Conservation (phyloP, 305 asterid genomes). For the Rubia occidens region DNA sequence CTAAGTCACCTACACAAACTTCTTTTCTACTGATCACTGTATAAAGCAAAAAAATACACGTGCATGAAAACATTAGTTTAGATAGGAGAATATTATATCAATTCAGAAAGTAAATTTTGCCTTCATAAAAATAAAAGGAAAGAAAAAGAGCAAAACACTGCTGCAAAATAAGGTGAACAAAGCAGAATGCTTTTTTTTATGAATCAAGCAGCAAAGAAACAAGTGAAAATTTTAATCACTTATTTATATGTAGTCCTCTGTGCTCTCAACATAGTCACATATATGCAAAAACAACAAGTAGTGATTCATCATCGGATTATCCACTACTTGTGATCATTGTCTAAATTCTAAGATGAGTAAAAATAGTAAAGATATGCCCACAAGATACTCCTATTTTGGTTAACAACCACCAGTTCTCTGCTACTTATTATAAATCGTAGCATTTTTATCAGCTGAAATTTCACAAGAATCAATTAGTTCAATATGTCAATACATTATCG, state of each 20-base stretch:
- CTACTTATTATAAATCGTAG: not conserved
- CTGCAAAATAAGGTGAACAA: too few species aligned
- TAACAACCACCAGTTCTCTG: not conserved
- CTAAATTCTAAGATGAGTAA: not conserved
- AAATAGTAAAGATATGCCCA: not conserved
- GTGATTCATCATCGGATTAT: not conserved
- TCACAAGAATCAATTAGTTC: not conserved
- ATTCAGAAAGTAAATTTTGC: too few species aligned
- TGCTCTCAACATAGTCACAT: conserved; percentile 85
- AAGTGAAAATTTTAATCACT: too few species aligned
- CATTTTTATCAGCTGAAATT: not conserved
- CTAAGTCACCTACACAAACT: too few species aligned
- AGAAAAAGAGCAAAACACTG: too few species aligned
- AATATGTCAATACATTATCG: conserved; percentile 36
- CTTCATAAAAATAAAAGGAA: too few species aligned
- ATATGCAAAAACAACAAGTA: conserved; percentile 36
- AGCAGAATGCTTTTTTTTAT: too few species aligned
- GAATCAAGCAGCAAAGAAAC: too few species aligned
- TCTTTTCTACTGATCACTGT: too few species aligned
- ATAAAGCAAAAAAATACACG: too few species aligned
- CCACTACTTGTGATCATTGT: not conserved
- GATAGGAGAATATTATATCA: too few species aligned
- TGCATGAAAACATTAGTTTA: too few species aligned
- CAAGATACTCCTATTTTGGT: not conserved
- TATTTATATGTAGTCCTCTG: conserved; percentile 45